Evolutionary conservation across 2,329 filamentous ascomycete species (phyloP).

Genomic region (Sclerotinia nivalis): DNA sequence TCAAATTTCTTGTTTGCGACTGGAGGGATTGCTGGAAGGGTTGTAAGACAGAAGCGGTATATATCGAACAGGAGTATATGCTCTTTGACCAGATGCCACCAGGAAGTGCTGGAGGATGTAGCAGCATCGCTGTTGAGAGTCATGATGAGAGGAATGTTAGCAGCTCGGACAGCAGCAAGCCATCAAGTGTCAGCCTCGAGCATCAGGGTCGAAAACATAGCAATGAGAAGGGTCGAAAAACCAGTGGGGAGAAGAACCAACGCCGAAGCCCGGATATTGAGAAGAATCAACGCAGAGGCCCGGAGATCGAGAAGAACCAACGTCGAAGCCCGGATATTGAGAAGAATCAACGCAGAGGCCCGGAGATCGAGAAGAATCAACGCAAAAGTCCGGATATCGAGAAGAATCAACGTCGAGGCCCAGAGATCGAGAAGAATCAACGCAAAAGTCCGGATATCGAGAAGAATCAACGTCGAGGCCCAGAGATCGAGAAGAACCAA

Average conservation of each 20-base stretch:
- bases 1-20: conserved; percentile 91
- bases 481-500: conserved; percentile 12
- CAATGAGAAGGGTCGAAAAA: conserved; percentile 20
- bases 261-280: conserved; percentile 5
- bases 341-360: neutral
- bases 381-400: conserved; percentile 1
- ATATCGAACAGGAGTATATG: conserved; percentile 67
- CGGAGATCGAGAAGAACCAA: conserved; percentile 2
- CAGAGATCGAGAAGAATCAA: no score
- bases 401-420: neutral
- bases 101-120: conserved; percentile 35
- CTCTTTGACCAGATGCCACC: conserved; percentile 61
- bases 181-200: conserved; percentile 43
- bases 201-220: conserved; percentile 25
- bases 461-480: neutral
- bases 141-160: conserved; percentile 60
- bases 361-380: neutral
- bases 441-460: neutral
- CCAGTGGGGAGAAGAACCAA: conserved; percentile 16
- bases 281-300: no score
- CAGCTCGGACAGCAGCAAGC: conserved; percentile 65
- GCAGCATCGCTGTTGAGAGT: conserved; percentile 40
- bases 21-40: conserved; percentile 98
- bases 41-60: conserved; percentile 85
- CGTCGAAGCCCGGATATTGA: no score